phyloP scores from a whole-genome alignment of 2,329 filamentous ascomycete genomes.

The Trichoderma sp. region DNA sequence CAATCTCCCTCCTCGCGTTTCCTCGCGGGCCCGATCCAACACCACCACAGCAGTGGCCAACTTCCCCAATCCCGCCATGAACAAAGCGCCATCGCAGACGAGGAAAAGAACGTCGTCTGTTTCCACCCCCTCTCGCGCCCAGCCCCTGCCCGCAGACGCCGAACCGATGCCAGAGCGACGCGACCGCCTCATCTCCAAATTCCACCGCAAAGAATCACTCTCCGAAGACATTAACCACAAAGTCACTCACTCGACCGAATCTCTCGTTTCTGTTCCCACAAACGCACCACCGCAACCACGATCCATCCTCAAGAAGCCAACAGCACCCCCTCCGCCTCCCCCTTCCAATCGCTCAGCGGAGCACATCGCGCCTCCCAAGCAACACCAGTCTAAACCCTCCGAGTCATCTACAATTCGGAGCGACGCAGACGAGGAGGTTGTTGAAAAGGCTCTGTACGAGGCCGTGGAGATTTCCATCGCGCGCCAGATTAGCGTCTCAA shows the following conservation, averaged over 20 bases:
- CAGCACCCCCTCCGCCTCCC: slow-evolving; percentile 5
- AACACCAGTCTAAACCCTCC: background rate
- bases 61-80: slow-evolving; percentile 19
- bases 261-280: background rate
- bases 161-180: slow-evolving; percentile 1
- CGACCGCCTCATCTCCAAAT: slow-evolving; percentile 32
- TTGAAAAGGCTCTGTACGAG: slow-evolving; percentile 43
- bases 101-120: slow-evolving; percentile 23
- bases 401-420: background rate
- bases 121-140: slow-evolving; percentile 15
- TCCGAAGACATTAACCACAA: background rate
- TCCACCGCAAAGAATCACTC: slow-evolving; percentile 26
- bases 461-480: slow-evolving; percentile 69
- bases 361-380: slow-evolving; percentile 7
- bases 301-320: slow-evolving; percentile 24
- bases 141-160: background rate
- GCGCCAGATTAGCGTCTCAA: slow-evolving; percentile 66
- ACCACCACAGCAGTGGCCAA: slow-evolving; percentile 53
- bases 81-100: background rate
- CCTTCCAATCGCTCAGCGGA: slow-evolving; percentile 1
- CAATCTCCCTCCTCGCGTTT: slow-evolving; percentile 37
- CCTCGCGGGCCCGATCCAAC: slow-evolving; percentile 54
- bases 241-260: slow-evolving; percentile 1
- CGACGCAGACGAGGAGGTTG: slow-evolving; percentile 29
- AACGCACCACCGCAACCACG: slow-evolving; percentile 10